Conservation (phyloP, 2,329 filamentous ascomycete species). For the Aspergillus clavatus region DNA sequence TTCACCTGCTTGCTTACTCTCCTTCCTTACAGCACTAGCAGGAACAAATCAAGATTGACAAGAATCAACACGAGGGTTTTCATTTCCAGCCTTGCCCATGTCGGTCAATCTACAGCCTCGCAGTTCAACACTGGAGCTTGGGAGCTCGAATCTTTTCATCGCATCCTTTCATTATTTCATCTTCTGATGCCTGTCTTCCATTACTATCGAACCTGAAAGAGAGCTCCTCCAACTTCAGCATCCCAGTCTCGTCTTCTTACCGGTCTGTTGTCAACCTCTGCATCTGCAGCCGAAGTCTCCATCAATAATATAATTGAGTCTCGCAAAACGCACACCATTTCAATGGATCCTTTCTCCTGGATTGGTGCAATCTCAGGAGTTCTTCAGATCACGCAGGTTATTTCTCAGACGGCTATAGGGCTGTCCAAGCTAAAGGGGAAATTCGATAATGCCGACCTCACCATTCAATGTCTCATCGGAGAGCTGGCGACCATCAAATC, state of each 20-base stretch:
- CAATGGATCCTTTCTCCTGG: constrained; percentile 34
- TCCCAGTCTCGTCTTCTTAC: neutral
- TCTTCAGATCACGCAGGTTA: constrained; percentile 31
- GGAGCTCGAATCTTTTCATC: neutral
- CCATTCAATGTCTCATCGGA: constrained; percentile 33
- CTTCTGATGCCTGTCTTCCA: too few species aligned
- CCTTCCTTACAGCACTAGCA: too few species aligned
- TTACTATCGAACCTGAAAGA: too few species aligned
- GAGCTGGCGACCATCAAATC: constrained; percentile 35
- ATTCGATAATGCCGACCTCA: constrained; percentile 36
- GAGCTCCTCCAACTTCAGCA: too few species aligned
- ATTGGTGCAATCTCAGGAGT: constrained; percentile 33
- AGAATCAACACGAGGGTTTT: neutral
- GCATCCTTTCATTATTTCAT: neutral
- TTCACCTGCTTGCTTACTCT: too few species aligned
- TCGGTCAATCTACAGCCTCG: neutral
- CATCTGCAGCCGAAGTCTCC: neutral
- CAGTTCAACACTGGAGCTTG: neutral
- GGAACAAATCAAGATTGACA: too few species aligned
- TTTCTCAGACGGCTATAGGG: constrained; percentile 29
- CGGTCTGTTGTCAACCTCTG: neutral
- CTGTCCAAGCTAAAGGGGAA: constrained; percentile 31
- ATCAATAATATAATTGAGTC: neutral
- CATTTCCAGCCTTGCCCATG: neutral
- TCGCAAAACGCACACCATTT: neutral